These are phyloP conservation scores for Urostyla sp. DNA, from an alignment of 73 alveolate species.

Conservation along the genomic window DNA sequence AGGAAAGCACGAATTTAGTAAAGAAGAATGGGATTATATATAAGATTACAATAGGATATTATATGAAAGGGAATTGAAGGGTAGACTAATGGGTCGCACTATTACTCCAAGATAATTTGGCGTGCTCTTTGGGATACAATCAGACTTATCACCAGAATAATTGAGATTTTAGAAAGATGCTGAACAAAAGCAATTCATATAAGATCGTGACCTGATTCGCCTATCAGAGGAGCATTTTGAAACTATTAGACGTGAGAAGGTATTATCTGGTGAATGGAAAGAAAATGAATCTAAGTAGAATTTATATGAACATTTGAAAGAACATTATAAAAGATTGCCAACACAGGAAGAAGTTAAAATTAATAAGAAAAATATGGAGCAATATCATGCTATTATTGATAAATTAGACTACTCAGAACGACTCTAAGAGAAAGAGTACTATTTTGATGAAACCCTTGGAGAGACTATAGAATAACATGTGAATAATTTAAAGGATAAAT, in stretches of 20 bases:
- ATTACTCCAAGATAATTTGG: conserved; percentile 40
- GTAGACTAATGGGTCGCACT: conserved; percentile 24
- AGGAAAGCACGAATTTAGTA: background rate
- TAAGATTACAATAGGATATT: conserved; percentile 1
- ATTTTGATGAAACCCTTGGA: conserved; percentile 60
- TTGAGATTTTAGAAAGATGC: conserved; percentile 10
- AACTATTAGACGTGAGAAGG: no score
- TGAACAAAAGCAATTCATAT: conserved; percentile 29
- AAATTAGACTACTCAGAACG: background rate
- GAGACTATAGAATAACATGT: conserved; percentile 53
- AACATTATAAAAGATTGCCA: background rate
- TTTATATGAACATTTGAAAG: background rate
- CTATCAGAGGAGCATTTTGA: no score
- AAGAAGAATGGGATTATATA: background rate
- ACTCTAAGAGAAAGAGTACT: conserved; percentile 44
- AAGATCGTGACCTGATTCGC: conserved; percentile 27
- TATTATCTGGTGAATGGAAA: background rate
- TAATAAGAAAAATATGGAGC: background rate
- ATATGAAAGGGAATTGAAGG: conserved; percentile 15
- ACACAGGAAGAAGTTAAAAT: background rate
- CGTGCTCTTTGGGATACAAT: background rate
- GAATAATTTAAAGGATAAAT: background rate
- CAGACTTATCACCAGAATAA: background rate
- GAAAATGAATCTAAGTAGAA: background rate
- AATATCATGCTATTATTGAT: background rate